These are phyloP conservation scores for Boletus subcaerulescens DNA, from an alignment of 768 basidiomycete genomes.

Conservation along the genomic window DNA sequence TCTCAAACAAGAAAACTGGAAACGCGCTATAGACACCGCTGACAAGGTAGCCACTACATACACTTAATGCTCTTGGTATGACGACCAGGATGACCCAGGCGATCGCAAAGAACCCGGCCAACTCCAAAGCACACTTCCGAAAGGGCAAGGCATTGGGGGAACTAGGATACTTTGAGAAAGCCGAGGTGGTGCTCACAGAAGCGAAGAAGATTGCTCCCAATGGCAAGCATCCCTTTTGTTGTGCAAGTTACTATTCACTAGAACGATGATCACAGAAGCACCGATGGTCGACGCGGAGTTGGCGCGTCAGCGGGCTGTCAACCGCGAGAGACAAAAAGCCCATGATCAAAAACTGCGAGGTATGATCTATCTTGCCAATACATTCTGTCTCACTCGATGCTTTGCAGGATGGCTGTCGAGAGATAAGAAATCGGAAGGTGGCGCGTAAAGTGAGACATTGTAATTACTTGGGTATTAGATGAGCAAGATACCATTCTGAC, in stretches of 20 bases:
- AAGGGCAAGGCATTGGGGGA: conserved; percentile 80
- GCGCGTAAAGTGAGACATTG: conserved; percentile 1
- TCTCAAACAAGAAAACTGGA: conserved; percentile 77
- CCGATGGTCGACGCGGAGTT: conserved; percentile 63
- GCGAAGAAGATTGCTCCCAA: conserved; percentile 59
- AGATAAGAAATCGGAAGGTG: conserved; percentile 25
- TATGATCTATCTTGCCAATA: conserved; percentile 19
- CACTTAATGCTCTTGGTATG: neutral
- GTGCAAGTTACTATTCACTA: neutral
- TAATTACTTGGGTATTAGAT: neutral
- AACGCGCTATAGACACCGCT: conserved; percentile 74
- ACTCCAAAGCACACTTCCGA: conserved; percentile 77
- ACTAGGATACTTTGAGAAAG: conserved; percentile 72
- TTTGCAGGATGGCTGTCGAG: conserved; percentile 32
- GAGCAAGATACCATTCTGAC: conserved; percentile 19
- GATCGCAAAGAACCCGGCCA: conserved; percentile 68
- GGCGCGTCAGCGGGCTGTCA: conserved; percentile 52
- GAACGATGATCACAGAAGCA: conserved; percentile 42
- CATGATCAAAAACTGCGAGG: conserved; percentile 77
- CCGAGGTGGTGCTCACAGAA: conserved; percentile 61
- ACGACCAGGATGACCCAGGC: conserved; percentile 43
- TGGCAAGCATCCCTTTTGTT: conserved; percentile 37
- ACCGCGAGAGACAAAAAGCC: conserved; percentile 63
- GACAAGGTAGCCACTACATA: conserved; percentile 52
- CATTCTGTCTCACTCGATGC: conserved; percentile 2